Conservation (phyloP, 805 yeast genomes). For the Yarrowia sp. region DNA sequence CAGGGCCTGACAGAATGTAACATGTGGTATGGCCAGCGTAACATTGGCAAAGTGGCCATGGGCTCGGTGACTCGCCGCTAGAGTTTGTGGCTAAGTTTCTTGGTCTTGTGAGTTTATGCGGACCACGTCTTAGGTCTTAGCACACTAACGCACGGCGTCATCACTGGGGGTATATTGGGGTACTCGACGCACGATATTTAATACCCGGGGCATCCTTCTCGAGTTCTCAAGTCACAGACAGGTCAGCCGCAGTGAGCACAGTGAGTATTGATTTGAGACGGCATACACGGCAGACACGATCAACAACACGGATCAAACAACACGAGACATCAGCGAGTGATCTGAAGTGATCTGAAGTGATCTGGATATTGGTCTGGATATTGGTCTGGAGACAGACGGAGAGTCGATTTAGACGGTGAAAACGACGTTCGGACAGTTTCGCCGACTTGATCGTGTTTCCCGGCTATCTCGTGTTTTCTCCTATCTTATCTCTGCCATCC, state of each 20-base stretch:
- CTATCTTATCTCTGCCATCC: too few species aligned
- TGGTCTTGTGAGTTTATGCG: slow-evolving; percentile 24
- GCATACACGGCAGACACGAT: too few species aligned
- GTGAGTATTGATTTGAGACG: not conserved
- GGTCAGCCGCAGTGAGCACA: too few species aligned
- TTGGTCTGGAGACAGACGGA: too few species aligned
- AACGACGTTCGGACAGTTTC: too few species aligned
- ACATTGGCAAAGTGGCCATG: slow-evolving; percentile 17
- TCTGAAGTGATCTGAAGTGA: too few species aligned
- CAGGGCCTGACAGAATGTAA: slow-evolving; percentile 2
- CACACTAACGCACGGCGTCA: slow-evolving; percentile 24
- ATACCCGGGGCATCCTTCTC: not conserved
- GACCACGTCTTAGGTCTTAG: not conserved
- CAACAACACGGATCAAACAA: too few species aligned
- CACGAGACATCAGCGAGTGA: too few species aligned
- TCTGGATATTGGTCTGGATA: too few species aligned
- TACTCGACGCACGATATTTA: slow-evolving; percentile 4
- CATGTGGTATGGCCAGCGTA: not conserved
- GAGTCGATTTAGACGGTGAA: too few species aligned
- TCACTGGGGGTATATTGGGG: not conserved
- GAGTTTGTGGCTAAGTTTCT: slow-evolving; percentile 1
- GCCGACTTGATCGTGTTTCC: too few species aligned
- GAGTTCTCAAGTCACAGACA: not conserved
- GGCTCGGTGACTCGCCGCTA: not conserved
- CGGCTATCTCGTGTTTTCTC: too few species aligned